Evolutionary conservation across 2,329 filamentous ascomycete species (phyloP).

Genomic region (Fonsecaea multimorphosa): DNA sequence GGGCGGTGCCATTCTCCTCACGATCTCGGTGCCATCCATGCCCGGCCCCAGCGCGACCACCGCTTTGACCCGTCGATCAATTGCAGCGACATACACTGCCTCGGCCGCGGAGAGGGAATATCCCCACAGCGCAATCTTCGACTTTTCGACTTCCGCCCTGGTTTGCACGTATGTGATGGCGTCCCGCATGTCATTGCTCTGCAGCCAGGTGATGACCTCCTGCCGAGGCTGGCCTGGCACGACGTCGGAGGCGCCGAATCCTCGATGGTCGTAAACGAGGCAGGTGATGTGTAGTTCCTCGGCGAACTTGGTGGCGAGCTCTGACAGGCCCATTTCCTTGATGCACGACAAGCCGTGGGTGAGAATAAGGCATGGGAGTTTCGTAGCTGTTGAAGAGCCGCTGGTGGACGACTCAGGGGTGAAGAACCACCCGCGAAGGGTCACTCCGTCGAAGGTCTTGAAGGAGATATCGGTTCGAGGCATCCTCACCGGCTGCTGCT

Average conservation of each 20-base stretch:
- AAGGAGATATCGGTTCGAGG: constrained; percentile 32
- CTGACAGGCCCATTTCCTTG: constrained; percentile 37
- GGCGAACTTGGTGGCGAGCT: constrained; percentile 29
- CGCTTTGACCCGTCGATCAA: constrained; percentile 49
- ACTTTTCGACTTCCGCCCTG: constrained; percentile 41
- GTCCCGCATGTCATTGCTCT: constrained; percentile 47
- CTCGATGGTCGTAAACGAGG: constrained; percentile 45
- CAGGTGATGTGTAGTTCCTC: constrained; percentile 28
- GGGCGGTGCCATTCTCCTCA: constrained; percentile 43
- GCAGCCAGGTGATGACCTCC: constrained; percentile 43
- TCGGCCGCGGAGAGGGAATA: constrained; percentile 48
- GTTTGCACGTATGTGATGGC: constrained; percentile 45
- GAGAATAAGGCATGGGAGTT: constrained; percentile 36
- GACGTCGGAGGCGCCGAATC: constrained; percentile 43
- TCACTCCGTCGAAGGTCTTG: constrained; percentile 37
- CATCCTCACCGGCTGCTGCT: constrained; percentile 15
- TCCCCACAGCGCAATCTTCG: constrained; percentile 47
- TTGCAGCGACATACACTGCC: constrained; percentile 48
- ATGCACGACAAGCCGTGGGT: constrained; percentile 34
- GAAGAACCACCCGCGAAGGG: constrained; percentile 38
- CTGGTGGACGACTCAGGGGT: constrained; percentile 4
- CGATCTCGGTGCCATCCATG: constrained; percentile 44
- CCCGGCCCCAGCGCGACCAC: constrained; percentile 47
- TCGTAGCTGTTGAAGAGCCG: not conserved
- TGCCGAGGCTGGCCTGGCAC: constrained; percentile 44